These are phyloP conservation scores for Eimeria mitis DNA, from an alignment of 169 alveolate genomes.

Conservation along the genomic window DNA sequence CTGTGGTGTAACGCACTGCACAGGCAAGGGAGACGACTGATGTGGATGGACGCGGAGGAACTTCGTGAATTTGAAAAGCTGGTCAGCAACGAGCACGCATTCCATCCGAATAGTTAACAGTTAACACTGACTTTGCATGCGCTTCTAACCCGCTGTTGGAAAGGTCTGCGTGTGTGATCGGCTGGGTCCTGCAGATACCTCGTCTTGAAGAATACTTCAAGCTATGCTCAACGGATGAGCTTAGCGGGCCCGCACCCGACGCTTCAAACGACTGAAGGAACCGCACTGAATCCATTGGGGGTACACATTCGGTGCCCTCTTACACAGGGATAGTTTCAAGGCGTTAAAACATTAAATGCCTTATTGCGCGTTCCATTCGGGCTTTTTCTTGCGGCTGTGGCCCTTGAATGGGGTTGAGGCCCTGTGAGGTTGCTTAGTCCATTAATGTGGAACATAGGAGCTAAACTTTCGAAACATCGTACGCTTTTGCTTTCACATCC, in stretches of 20 bases:
- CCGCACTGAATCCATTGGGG: not conserved
- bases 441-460: not conserved
- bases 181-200: slow-evolving; percentile 32
- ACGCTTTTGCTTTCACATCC: not conserved
- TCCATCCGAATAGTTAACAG: not conserved
- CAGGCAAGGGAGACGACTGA: slow-evolving; percentile 79
- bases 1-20: not conserved
- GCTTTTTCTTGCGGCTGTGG: not conserved
- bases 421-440: not conserved
- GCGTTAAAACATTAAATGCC: not conserved
- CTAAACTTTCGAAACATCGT: not conserved
- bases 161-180: slow-evolving; percentile 1
- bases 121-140: not conserved
- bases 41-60: slow-evolving; percentile 83
- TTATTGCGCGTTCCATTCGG: not conserved
- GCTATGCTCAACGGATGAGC: not conserved
- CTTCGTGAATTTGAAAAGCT: slow-evolving; percentile 79
- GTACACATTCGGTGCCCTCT: not conserved
- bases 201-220: slow-evolving; percentile 69
- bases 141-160: not conserved
- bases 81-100: slow-evolving; percentile 21
- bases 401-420: too few relatives aligned
- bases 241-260: not conserved
- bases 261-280: not conserved
- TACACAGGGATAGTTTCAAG: not conserved